Conservation (phyloP, 345 rosid species). For the Citrus cavaleriei region DNA sequence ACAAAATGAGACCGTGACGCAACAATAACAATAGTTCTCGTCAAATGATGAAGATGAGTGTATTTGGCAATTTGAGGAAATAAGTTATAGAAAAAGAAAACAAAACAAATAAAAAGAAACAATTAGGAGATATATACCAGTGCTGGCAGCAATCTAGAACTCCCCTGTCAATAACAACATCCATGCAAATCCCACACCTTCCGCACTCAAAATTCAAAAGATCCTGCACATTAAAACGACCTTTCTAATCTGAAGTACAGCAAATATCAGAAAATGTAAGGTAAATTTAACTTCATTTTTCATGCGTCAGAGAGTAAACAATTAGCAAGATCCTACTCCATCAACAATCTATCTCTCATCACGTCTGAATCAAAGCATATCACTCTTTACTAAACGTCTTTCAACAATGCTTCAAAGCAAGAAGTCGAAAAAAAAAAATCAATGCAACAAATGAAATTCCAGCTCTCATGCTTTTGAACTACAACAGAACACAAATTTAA, state of each 20-base stretch:
- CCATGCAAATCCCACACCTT: constrained; percentile 98
- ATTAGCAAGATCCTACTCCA: neutral
- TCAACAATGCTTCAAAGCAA: neutral
- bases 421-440: neutral
- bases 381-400: neutral
- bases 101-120: constrained; percentile 5
- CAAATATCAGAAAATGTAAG: neutral
- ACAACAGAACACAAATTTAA: neutral
- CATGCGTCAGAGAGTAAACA: neutral
- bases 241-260: neutral
- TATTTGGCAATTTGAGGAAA: neutral
- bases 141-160: constrained; percentile 97
- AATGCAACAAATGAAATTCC: neutral
- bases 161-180: constrained; percentile 87
- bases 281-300: neutral
- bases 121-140: constrained; percentile 43
- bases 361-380: neutral
- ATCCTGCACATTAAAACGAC: constrained; percentile 42
- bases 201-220: constrained; percentile 58
- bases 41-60: neutral
- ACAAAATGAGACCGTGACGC: neutral
- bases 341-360: neutral
- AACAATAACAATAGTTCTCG: neutral
- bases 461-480: neutral
- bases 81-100: neutral